Percentiles rank a stretch among this genome's conserved stretches.
Evolutionary conservation across 352 stramenopile genomes (phyloP).

Genomic region (Phytophthora melonis): DNA sequence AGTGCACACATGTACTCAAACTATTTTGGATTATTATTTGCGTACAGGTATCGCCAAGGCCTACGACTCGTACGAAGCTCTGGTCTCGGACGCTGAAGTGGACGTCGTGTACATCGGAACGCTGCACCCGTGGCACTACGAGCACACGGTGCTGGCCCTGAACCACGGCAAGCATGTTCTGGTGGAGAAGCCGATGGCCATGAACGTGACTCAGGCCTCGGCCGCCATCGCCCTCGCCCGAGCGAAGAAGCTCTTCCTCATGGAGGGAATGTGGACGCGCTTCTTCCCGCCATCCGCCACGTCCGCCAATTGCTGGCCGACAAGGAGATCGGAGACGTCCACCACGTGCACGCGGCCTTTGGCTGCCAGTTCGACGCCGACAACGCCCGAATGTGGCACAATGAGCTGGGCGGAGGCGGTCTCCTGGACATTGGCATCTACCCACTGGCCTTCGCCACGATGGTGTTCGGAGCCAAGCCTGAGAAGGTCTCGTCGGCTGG

Average conservation of each 20-base stretch:
- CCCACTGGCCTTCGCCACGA: slow-evolving; percentile 73
- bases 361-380: slow-evolving; percentile 45
- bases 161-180: slow-evolving; percentile 86
- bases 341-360: slow-evolving; percentile 61
- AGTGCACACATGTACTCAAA: neutral
- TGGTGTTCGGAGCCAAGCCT: slow-evolving; percentile 62
- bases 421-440: slow-evolving; percentile 86
- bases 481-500: slow-evolving; percentile 61
- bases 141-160: slow-evolving; percentile 73
- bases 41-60: slow-evolving; percentile 49
- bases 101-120: slow-evolving; percentile 92
- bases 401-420: slow-evolving; percentile 70
- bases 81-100: slow-evolving; percentile 74
- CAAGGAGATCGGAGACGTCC: slow-evolving; percentile 58
- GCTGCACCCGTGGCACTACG: slow-evolving; percentile 82
- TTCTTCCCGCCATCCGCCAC: slow-evolving; percentile 79
- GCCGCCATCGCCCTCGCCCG: slow-evolving; percentile 62
- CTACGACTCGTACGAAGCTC: slow-evolving; percentile 87
- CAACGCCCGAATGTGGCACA: slow-evolving; percentile 69
- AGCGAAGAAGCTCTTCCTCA: slow-evolving; percentile 71
- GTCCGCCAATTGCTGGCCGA: slow-evolving; percentile 51
- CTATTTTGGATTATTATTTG: slow-evolving; percentile 2
- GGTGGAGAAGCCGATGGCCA: slow-evolving; percentile 91
- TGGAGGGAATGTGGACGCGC: slow-evolving; percentile 90
- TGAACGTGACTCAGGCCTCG: slow-evolving; percentile 78